Conservation (phyloP, 805 yeast genomes). For the Candida michaelii region DNA sequence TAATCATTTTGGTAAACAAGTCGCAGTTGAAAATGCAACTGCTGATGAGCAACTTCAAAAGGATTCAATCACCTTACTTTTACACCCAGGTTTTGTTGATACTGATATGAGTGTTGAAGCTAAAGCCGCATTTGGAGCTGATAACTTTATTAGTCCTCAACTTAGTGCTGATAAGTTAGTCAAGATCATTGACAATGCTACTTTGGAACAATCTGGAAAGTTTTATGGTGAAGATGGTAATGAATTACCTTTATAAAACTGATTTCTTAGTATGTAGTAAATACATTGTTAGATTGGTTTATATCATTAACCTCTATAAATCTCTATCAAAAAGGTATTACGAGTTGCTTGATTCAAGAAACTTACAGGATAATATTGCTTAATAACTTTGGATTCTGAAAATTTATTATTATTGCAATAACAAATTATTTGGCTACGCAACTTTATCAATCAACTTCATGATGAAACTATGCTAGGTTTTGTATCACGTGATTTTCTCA, state of each 20-base stretch:
- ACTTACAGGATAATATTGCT: too few species aligned
- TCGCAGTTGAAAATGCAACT: constrained; percentile 19
- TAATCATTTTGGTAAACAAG: constrained; percentile 25
- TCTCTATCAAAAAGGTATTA: too few species aligned
- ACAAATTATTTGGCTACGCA: too few species aligned
- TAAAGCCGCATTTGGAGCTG: neutral
- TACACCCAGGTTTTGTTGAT: constrained; percentile 41
- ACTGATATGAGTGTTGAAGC: constrained; percentile 15
- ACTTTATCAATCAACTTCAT: too few species aligned
- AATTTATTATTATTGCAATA: too few species aligned
- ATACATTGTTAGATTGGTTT: too few species aligned
- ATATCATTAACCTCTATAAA: too few species aligned
- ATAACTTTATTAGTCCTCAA: constrained; percentile 6
- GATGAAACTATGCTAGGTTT: too few species aligned
- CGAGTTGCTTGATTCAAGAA: too few species aligned
- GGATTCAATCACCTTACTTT: constrained; percentile 12
- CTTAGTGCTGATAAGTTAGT: constrained; percentile 6
- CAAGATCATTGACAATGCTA: neutral
- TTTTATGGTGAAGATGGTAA: constrained; percentile 3
- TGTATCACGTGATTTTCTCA: too few species aligned
- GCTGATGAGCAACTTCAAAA: neutral
- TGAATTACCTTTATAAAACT: constrained; percentile 1
- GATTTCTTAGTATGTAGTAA: neutral
- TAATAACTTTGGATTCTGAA: too few species aligned
- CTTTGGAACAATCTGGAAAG: neutral